Conservation (phyloP, 495 filamentous ascomycete species). For the Pseudoneurospora amorphoporcata region DNA sequence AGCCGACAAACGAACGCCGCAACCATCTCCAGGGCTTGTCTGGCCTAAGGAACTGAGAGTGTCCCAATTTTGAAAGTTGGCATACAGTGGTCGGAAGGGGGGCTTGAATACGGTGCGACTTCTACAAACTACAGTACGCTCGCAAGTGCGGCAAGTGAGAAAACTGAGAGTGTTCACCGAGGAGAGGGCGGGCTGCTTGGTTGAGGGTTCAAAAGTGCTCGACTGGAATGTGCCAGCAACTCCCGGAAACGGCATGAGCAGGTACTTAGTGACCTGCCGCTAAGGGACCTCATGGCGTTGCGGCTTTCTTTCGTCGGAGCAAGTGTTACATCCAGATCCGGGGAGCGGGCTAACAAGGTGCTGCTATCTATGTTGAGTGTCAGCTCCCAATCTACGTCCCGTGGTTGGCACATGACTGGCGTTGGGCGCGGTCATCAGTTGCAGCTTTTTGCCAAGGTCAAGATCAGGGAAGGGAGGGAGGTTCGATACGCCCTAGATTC, state of each 20-base stretch:
- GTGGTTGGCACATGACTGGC: not conserved
- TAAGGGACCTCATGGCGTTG: not conserved
- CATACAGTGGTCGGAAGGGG: not conserved
- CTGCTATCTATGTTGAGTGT: not conserved
- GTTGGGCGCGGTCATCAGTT: not conserved
- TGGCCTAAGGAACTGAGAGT: not conserved
- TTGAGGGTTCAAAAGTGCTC: not conserved
- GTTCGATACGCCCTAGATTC: not conserved
- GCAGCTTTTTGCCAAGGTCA: not conserved
- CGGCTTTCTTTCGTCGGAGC: not conserved
- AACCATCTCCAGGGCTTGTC: not conserved
- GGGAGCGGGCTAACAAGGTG: not conserved
- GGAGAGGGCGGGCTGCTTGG: not conserved
- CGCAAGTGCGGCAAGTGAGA: not conserved
- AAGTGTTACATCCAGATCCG: not conserved
- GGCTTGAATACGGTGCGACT: not conserved
- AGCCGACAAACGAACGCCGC: not conserved
- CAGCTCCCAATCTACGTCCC: not conserved
- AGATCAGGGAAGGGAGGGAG: not conserved
- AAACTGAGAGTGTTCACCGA: not conserved
- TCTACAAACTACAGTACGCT: not conserved
- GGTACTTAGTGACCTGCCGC: not conserved
- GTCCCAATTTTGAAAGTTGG: not conserved
- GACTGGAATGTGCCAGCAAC: slow-evolving; percentile 3
- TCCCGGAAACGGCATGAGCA: slow-evolving; percentile 1